These are phyloP conservation scores for Artemisia tridentata DNA, from an alignment of 129 eudicot genomes.

Conservation along the genomic window DNA sequence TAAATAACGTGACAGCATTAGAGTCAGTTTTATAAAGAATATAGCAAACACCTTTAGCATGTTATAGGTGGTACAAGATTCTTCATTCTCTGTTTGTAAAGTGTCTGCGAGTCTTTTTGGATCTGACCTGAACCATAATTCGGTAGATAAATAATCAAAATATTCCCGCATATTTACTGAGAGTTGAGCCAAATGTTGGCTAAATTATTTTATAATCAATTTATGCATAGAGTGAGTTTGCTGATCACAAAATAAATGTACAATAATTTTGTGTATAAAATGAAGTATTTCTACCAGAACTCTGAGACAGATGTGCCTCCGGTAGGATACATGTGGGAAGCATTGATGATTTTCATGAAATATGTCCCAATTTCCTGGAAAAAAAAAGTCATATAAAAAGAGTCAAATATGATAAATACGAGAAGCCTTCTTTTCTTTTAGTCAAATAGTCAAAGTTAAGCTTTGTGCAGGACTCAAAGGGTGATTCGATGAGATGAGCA, in stretches of 20 bases:
- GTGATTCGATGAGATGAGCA: conserved; percentile 1
- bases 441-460: conserved; percentile 3
- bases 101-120: conserved; percentile 76
- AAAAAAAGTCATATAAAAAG: background rate
- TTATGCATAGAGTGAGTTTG: too few species aligned
- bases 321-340: conserved; percentile 82
- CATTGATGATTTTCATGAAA: conserved; percentile 73
- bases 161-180: background rate
- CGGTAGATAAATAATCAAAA: conserved; percentile 14
- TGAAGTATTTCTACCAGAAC: conserved; percentile 56
- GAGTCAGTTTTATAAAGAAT: background rate
- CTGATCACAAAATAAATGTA: too few species aligned
- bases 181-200: background rate
- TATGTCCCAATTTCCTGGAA: conserved; percentile 82
- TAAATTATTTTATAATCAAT: too few species aligned
- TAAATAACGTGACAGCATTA: background rate
- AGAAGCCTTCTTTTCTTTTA: conserved; percentile 3
- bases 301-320: conserved; percentile 86
- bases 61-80: conserved; percentile 94
- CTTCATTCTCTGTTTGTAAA: conserved; percentile 66
- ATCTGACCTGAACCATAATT: conserved; percentile 49
- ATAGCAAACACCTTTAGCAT: conserved; percentile 70
- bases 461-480: background rate
- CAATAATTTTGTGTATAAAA: background rate
- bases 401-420: conserved; percentile 15